A percentile compares a stretch with the other conserved stretches of the same genome.
Conservation (phyloP, 164 flowering plant genomes). For the Brasenia schreberi region DNA sequence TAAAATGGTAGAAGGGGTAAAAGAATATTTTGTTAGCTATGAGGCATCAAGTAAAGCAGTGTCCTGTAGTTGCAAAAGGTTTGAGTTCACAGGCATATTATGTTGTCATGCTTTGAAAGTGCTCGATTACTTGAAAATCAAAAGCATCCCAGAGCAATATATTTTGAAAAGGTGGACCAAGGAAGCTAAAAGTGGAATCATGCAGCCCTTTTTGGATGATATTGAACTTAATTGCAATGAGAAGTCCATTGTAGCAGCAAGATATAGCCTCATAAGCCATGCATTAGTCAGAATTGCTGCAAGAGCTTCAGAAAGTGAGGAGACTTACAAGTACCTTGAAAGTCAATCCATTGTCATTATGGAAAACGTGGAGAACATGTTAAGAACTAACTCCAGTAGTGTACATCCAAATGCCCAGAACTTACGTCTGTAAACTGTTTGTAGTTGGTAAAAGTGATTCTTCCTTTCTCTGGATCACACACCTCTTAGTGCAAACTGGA, state of each 20-base stretch:
- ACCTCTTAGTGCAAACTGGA: too few relatives aligned
- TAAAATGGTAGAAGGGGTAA: neutral
- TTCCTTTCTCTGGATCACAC: too few relatives aligned
- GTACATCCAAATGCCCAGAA: neutral
- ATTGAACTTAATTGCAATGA: neutral
- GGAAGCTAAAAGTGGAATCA: neutral
- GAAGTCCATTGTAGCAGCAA: neutral
- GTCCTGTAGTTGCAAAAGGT: conserved; percentile 4
- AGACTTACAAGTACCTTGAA: neutral
- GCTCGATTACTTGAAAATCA: neutral
- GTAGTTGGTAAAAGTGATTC: neutral
- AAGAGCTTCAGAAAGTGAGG: neutral
- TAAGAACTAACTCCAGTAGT: neutral
- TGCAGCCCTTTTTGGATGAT: neutral
- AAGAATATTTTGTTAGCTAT: neutral
- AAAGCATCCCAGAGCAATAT: neutral
- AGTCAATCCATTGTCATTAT: neutral
- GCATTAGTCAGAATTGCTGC: neutral
- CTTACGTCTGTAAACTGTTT: neutral
- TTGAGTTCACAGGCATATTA: conserved; percentile 4
- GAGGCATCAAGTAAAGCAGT: conserved; percentile 1
- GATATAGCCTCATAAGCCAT: neutral
- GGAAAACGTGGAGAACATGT: neutral
- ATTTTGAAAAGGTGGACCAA: conserved; percentile 4
- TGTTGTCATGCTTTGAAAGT: conserved; percentile 1